Percentiles rank a stretch among this genome's conserved stretches.
Evolutionary conservation across 2,329 filamentous ascomycete species (phyloP).

Genomic region (Colletotrichum chrysophilum): DNA sequence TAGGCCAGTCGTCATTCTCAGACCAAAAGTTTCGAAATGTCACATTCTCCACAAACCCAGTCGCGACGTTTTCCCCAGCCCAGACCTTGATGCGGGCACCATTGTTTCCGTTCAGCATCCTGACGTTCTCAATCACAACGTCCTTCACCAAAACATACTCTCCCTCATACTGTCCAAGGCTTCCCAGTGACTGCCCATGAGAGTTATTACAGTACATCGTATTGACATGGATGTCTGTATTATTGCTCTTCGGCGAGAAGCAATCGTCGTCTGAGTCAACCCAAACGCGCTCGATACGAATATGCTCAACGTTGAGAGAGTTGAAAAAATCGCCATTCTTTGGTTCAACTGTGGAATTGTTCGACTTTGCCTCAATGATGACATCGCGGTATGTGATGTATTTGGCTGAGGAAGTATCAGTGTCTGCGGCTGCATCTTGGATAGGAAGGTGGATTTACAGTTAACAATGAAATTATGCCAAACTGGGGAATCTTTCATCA

Average conservation of each 20-base stretch:
- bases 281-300: constrained; percentile 54
- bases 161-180: constrained; percentile 60
- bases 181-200: constrained; percentile 63
- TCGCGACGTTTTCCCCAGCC: constrained; percentile 62
- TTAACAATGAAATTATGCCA: constrained; percentile 69
- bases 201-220: constrained; percentile 67
- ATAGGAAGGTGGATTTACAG: constrained; percentile 33
- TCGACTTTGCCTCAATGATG: constrained; percentile 58
- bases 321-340: constrained; percentile 70
- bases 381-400: constrained; percentile 59
- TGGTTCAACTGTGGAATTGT: constrained; percentile 46
- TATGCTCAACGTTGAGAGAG: constrained; percentile 59
- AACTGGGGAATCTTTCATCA: constrained; percentile 65
- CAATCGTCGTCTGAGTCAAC: constrained; percentile 63
- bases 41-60: constrained; percentile 65
- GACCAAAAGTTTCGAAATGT: constrained; percentile 66
- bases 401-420: constrained; percentile 33
- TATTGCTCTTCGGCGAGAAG: constrained; percentile 65
- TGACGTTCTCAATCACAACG: constrained; percentile 63
- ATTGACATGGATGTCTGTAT: constrained; percentile 60
- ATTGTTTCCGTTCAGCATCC: constrained; percentile 54
- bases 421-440: too few species aligned
- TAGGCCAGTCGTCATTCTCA: constrained; percentile 61
- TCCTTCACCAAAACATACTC: constrained; percentile 61
- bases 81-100: constrained; percentile 66